phyloP scores from a whole-genome alignment of 108 stramenopile genomes.

The Aurantiochytrium sp. region DNA sequence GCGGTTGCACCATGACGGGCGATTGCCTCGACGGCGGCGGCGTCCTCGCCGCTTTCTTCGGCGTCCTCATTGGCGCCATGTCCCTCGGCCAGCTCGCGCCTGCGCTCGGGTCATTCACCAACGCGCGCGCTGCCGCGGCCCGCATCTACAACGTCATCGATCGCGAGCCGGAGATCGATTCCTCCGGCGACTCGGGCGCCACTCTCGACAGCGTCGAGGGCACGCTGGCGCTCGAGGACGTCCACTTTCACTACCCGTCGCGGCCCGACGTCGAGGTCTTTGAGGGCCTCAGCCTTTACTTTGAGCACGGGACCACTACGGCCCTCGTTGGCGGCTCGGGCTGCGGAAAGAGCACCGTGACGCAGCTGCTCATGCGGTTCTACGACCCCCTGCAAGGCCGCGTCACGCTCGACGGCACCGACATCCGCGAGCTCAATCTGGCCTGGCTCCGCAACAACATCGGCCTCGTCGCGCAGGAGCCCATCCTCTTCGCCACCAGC shows the following conservation, averaged over 20 bases:
- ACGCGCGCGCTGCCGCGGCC: background rate
- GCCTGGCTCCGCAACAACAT: conserved; percentile 38
- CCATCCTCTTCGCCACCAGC: conserved; percentile 76
- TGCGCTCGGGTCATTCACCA: background rate
- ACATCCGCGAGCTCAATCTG: background rate
- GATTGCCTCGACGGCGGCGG: conserved; percentile 27
- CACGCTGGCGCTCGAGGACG: conserved; percentile 30
- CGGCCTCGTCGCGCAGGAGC: conserved; percentile 80
- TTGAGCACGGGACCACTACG: conserved; percentile 1
- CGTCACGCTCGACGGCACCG: conserved; percentile 23
- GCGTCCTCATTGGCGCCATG: conserved; percentile 33
- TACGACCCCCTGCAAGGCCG: conserved; percentile 23
- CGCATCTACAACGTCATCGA: conserved; percentile 24
- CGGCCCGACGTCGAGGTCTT: conserved; percentile 29
- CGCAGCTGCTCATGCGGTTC: conserved; percentile 3
- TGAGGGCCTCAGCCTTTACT: background rate
- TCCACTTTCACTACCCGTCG: conserved; percentile 41
- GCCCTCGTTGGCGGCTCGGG: conserved; percentile 48
- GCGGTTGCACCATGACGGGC: background rate
- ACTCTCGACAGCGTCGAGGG: background rate
- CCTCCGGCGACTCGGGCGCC: background rate
- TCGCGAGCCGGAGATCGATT: background rate
- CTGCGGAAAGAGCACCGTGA: conserved; percentile 39
- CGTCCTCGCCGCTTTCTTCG: conserved; percentile 17
- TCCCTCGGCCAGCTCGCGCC: conserved; percentile 31